Percentiles rank a stretch among this genome's conserved stretches.
Conservation (phyloP, 805 yeast species). For the Saccharomycopsis sp. region DNA sequence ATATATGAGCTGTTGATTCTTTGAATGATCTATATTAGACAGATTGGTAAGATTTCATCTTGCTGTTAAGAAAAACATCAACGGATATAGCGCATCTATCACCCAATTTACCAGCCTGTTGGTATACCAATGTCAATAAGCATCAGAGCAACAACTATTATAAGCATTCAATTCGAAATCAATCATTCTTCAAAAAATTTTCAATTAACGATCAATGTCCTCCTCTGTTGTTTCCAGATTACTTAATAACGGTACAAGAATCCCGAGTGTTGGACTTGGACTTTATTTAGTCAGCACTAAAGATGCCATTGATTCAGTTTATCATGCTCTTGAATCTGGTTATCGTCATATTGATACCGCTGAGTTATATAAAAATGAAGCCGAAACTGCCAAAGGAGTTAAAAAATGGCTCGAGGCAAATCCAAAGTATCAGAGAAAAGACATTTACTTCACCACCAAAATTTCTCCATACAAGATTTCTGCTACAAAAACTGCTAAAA, state of each 20-base stretch:
- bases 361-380: slow-evolving; percentile 50
- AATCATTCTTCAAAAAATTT: too few relatives aligned
- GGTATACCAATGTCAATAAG: too few relatives aligned
- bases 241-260: slow-evolving; percentile 41
- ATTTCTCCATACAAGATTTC: slow-evolving; percentile 43
- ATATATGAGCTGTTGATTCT: too few relatives aligned
- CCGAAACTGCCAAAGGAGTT: slow-evolving; percentile 50
- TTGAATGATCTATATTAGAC: too few relatives aligned
- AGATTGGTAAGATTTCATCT: too few relatives aligned
- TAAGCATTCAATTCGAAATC: too few relatives aligned
- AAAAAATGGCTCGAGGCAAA: slow-evolving; percentile 39
- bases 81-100: too few relatives aligned
- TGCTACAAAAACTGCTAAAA: slow-evolving; percentile 35
- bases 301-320: slow-evolving; percentile 34
- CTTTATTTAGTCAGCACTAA: slow-evolving; percentile 34
- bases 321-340: slow-evolving; percentile 50
- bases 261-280: slow-evolving; percentile 51
- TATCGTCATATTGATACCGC: slow-evolving; percentile 73
- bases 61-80: too few relatives aligned
- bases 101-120: too few relatives aligned
- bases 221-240: too few relatives aligned
- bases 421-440: slow-evolving; percentile 27
- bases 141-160: too few relatives aligned
- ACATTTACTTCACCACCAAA: slow-evolving; percentile 58
- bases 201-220: too few relatives aligned